A percentile compares a stretch with the other conserved stretches of the same genome.
phyloP scores from a whole-genome alignment of 345 rosid species.

The Populus nigra region DNA sequence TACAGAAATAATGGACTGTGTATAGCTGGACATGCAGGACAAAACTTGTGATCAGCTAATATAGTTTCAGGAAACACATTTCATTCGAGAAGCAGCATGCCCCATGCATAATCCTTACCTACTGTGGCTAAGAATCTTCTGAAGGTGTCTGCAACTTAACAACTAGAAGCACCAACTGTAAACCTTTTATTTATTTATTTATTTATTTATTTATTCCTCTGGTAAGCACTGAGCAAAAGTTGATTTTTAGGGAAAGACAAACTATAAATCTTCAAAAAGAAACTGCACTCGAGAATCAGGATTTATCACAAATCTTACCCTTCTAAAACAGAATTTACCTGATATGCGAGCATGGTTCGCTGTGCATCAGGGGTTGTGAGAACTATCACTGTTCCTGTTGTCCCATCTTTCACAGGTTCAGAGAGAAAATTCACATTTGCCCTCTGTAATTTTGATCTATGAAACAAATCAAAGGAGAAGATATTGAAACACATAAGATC shows the following conservation, averaged over 20 bases:
- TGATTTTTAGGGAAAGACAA: background rate
- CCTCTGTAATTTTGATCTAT: constrained; percentile 65
- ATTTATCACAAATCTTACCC: background rate
- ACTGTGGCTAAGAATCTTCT: background rate
- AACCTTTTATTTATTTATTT: too few species aligned
- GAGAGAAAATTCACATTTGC: constrained; percentile 89
- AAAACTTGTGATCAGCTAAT: background rate
- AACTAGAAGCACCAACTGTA: background rate
- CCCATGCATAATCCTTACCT: background rate
- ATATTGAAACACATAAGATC: constrained; percentile 14
- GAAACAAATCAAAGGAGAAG: constrained; percentile 9
- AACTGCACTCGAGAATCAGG: background rate
- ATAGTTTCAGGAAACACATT: background rate
- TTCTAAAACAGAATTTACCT: constrained; percentile 37
- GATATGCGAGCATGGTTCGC: constrained; percentile 95
- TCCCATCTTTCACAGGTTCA: constrained; percentile 77
- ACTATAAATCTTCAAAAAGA: background rate
- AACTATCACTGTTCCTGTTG: constrained; percentile 96
- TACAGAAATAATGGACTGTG: background rate
- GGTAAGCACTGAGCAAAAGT: background rate
- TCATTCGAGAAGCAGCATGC: background rate
- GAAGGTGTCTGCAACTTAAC: background rate
- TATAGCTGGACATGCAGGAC: background rate
- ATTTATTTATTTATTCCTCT: too few species aligned
- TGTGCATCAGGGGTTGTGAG: constrained; percentile 97